A percentile compares a stretch with the other conserved stretches of the same genome.
These are phyloP conservation scores for Globisporangium paroecandrum DNA, from an alignment of 352 stramenopile species.

Conservation along the genomic window DNA sequence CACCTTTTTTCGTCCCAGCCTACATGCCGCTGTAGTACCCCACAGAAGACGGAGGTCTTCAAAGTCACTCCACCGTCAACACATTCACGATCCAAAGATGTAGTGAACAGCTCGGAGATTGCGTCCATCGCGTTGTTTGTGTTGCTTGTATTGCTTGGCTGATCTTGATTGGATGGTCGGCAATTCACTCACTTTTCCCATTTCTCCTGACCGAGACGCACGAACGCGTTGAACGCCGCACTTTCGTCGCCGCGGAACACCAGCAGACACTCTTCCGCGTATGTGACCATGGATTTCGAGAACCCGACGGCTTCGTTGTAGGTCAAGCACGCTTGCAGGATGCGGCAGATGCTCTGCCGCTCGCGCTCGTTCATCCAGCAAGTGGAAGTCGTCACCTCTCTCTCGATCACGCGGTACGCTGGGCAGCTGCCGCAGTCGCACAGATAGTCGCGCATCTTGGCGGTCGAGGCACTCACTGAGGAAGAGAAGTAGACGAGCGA, in stretches of 20 bases:
- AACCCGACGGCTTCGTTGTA: constrained; percentile 71
- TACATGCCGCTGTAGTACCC: background rate
- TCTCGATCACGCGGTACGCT: constrained; percentile 45
- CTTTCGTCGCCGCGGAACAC: constrained; percentile 63
- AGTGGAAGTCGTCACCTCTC: constrained; percentile 33
- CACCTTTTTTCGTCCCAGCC: background rate
- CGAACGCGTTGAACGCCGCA: constrained; percentile 58
- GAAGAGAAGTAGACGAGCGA: background rate
- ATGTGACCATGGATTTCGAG: constrained; percentile 44
- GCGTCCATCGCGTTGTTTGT: no score
- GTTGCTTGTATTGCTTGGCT: no score
- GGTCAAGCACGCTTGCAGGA: constrained; percentile 68
- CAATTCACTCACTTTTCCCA: no score
- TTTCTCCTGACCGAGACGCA: constrained; percentile 12
- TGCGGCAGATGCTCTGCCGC: constrained; percentile 35
- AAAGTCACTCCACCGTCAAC: no score
- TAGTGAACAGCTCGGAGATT: no score
- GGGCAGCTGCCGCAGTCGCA: constrained; percentile 63
- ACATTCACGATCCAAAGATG: no score
- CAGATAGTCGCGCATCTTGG: constrained; percentile 31
- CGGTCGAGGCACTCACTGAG: background rate
- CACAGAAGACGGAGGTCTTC: background rate
- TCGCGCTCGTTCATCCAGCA: constrained; percentile 30
- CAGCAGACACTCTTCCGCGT: constrained; percentile 48
- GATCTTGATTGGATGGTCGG: no score